These are phyloP conservation scores for Cicer arietinum DNA, from an alignment of 306 rosid genomes.

Conservation along the genomic window DNA sequence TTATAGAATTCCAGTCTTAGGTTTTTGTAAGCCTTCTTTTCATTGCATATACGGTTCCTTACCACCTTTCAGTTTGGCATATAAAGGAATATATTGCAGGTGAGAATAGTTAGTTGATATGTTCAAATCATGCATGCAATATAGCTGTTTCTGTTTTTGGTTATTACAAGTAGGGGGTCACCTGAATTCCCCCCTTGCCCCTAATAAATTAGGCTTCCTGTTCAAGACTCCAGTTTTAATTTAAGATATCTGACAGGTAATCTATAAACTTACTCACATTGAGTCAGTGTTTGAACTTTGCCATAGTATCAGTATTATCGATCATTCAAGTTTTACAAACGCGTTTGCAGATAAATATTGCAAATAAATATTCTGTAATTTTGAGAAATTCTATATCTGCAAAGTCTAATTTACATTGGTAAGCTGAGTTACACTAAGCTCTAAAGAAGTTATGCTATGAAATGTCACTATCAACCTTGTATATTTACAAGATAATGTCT, in stretches of 20 bases:
- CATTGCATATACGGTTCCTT: conserved; percentile 29
- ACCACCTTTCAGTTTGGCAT: conserved; percentile 37
- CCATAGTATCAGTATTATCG: background rate
- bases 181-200: conserved; percentile 22
- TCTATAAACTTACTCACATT: conserved; percentile 5
- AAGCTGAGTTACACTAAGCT: background rate
- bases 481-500: background rate
- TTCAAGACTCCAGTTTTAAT: conserved; percentile 15
- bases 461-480: conserved; percentile 7
- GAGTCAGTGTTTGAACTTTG: background rate
- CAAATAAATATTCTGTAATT: background rate
- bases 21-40: conserved; percentile 26
- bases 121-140: conserved; percentile 19
- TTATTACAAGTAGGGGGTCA: conserved; percentile 27
- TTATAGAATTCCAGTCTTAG: conserved; percentile 43
- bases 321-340: too few species aligned
- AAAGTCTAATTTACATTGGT: background rate
- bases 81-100: conserved; percentile 20
- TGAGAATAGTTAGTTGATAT: conserved; percentile 39
- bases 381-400: background rate
- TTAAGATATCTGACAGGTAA: conserved; percentile 20
- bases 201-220: conserved; percentile 17
- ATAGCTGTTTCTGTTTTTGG: conserved; percentile 23
- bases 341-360: background rate
- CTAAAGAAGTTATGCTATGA: background rate